phyloP scores from a whole-genome alignment of 306 rosid species.

The Vigna radiata region DNA sequence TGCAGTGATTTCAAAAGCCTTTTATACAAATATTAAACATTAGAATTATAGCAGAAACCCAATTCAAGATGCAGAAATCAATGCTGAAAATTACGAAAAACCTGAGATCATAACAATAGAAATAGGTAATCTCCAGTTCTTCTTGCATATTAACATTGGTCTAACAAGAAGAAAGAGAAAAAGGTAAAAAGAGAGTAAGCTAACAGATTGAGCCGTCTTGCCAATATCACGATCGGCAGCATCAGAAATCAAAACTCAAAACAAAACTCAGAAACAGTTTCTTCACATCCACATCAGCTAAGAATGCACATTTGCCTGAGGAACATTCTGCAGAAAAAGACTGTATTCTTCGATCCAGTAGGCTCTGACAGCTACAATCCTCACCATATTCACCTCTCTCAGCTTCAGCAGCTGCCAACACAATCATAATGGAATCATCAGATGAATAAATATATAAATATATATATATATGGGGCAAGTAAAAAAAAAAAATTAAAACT shows the following conservation, averaged over 20 bases:
- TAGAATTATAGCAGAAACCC: no score
- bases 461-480: neutral
- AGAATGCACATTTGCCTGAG: conserved; percentile 29
- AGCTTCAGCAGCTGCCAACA: conserved; percentile 31
- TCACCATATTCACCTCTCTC: conserved; percentile 46
- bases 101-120: conserved; percentile 18
- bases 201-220: conserved; percentile 76
- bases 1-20: no score
- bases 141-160: conserved; percentile 32
- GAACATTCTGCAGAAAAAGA: conserved; percentile 24
- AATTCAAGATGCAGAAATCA: no score
- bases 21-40: no score
- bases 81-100: no score
- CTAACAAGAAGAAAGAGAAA: neutral
- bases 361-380: conserved; percentile 28
- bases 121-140: conserved; percentile 27
- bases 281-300: conserved; percentile 16
- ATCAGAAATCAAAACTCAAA: conserved; percentile 49
- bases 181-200: neutral
- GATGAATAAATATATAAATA: neutral
- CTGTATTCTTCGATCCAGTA: conserved; percentile 40
- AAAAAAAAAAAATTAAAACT: neutral
- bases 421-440: conserved; percentile 21
- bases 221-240: conserved; percentile 69
- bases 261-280: conserved; percentile 46